Conservation (phyloP, 2,329 filamentous ascomycete species). For the Fusarium bactridioides region DNA sequence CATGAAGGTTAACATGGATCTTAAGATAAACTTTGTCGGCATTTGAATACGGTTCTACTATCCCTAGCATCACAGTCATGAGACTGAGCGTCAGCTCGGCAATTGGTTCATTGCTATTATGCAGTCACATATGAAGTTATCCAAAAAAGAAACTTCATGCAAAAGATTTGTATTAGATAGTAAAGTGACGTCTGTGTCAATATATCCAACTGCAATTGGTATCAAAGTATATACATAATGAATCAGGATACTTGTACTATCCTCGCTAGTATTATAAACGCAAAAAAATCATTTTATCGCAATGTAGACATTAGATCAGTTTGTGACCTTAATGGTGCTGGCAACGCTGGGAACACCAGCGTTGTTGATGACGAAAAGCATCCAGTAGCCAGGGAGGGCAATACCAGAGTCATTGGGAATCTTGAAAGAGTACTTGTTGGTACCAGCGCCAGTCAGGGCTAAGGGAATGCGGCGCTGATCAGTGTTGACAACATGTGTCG, state of each 20-base stretch:
- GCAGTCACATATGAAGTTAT: neutral
- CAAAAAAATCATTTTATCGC: neutral
- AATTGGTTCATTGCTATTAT: neutral
- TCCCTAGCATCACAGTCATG: neutral
- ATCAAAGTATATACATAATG: constrained; percentile 13
- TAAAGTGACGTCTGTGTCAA: neutral
- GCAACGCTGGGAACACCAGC: constrained; percentile 31
- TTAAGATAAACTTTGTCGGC: neutral
- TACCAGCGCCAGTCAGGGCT: constrained; percentile 1
- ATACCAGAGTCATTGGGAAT: constrained; percentile 27
- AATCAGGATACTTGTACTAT: neutral
- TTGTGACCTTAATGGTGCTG: constrained; percentile 25
- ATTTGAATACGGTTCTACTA: neutral
- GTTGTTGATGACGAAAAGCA: constrained; percentile 32
- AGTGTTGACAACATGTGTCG: constrained; percentile 32
- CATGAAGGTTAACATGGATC: neutral
- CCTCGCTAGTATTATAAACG: neutral
- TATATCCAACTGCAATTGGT: neutral
- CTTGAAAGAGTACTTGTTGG: constrained; percentile 26
- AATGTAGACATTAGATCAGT: neutral
- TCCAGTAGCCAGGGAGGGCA: constrained; percentile 34
- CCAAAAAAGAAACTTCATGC: neutral
- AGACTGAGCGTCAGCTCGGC: neutral
- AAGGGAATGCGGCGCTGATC: constrained; percentile 35
- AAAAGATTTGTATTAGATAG: constrained; percentile 4